Base-by-base conservation (phyloP, 495 filamentous ascomycete genomes). In the Aspergillus incahuasiensis region DNA sequence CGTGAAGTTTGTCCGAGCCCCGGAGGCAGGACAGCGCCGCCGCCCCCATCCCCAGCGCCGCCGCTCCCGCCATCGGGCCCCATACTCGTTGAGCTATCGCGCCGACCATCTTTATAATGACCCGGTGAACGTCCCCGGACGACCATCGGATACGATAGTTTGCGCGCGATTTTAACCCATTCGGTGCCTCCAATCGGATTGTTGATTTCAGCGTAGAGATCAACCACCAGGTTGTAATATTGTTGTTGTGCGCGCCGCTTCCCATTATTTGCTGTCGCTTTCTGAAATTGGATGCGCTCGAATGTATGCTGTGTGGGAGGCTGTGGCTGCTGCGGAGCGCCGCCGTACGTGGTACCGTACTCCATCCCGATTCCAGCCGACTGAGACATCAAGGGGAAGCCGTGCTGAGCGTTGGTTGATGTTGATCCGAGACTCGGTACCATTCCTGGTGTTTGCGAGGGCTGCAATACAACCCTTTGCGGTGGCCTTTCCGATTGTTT, bases 221-320 rank as follows among this genome's bases (percentile, higher is more conserved):
- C 92, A 1, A 96, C 87, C 25, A 96, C 82, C 25, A 97, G 78
- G 59, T 95, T 91, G 67, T 95, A 97, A 66, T 90, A 96, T 62
- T 96, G 92, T 66, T 97, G 92, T 11, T 89, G 88, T 0, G 92
- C 91, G 42, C 92, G 78, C 50, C 92, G 78, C 66, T 96, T 96
- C 20, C 92, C 92, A 57, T 97, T 97, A 74, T 97, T 97, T 4
- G 91, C 91, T 1, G 92, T 97, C 1, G 92, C 94, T 48, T 88
- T 89, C 67, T 96, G 95, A 78, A 97, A 97, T 63, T 97, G 92
- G 41, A 97, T 96, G 2, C 92, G 84, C 61, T 97, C 92, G 65
- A 97, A 97, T 1, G 87, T 88, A 49, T 79, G 65, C 49, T 76
- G 66, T 18, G 69, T 68, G 12, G 79, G 76, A 6, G 78, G 78